Percentiles rank a stretch among this genome's conserved stretches.
phyloP scores from a whole-genome alignment of 2,329 filamentous ascomycete species.

The Beauveria rudraprayagi region DNA sequence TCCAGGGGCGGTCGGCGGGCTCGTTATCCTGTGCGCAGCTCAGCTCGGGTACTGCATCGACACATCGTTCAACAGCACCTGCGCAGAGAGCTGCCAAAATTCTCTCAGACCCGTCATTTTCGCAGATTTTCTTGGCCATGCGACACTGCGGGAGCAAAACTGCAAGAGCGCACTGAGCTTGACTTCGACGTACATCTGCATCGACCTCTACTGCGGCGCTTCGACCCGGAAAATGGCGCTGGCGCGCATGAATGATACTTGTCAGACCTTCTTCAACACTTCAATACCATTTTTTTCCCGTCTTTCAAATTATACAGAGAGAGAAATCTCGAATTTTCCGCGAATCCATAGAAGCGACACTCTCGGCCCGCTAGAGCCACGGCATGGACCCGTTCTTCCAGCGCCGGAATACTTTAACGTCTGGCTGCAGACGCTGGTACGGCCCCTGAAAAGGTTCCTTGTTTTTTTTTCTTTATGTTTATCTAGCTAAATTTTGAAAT shows the following conservation, averaged over 20 bases:
- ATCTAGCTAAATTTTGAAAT: background rate
- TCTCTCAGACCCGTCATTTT: background rate
- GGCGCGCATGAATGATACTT: background rate
- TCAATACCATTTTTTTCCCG: background rate
- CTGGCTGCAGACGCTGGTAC: constrained; percentile 2
- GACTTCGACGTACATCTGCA: background rate
- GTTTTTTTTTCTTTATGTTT: background rate
- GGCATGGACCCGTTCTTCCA: background rate
- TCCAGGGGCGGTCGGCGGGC: background rate
- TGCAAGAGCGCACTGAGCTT: constrained; percentile 1
- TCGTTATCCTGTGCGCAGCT: background rate
- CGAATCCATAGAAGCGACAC: background rate
- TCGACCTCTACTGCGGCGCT: constrained; percentile 4
- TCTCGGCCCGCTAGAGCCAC: background rate
- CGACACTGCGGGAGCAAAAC: background rate
- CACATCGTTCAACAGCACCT: background rate
- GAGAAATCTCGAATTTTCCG: background rate
- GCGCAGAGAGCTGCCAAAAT: background rate
- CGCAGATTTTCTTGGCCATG: background rate
- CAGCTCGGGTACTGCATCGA: background rate
- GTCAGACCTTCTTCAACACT: background rate
- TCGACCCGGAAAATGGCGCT: background rate
- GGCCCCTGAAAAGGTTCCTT: background rate
- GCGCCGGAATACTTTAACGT: background rate
- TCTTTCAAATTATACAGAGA: background rate